These are phyloP conservation scores for Nitzschia sp. DNA, from an alignment of 108 stramenopile species.

Conservation along the genomic window DNA sequence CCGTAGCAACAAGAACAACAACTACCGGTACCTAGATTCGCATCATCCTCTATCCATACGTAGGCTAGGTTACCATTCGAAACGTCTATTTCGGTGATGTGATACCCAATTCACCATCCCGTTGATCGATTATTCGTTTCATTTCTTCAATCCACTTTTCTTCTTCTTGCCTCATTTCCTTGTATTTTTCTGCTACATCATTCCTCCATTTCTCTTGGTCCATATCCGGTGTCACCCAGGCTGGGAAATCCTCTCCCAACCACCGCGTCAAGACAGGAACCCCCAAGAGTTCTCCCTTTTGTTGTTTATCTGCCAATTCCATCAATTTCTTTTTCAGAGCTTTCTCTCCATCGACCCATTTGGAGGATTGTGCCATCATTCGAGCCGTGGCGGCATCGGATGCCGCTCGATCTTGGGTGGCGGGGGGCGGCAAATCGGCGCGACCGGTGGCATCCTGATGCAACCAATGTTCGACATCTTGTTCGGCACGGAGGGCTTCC, in stretches of 20 bases:
- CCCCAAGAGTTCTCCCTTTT: slow-evolving; percentile 52
- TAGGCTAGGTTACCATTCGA: too few species aligned
- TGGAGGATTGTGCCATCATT: slow-evolving; percentile 37
- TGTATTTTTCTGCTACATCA: slow-evolving; percentile 44
- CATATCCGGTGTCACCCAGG: slow-evolving; percentile 40
- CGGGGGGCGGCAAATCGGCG: neutral
- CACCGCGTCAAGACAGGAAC: slow-evolving; percentile 61
- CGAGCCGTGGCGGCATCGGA: slow-evolving; percentile 30
- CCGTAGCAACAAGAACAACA: too few species aligned
- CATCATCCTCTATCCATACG: too few species aligned
- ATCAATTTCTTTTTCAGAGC: slow-evolving; percentile 49
- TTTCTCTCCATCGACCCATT: slow-evolving; percentile 58
- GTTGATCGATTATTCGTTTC: slow-evolving; percentile 21
- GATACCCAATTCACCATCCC: slow-evolving; percentile 32
- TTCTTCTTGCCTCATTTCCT: slow-evolving; percentile 56
- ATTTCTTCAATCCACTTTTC: slow-evolving; percentile 44
- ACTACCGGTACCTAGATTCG: too few species aligned
- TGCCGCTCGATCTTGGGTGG: neutral
- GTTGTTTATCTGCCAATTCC: slow-evolving; percentile 45
- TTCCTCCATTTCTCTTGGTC: slow-evolving; percentile 48
- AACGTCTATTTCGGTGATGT: slow-evolving; percentile 8
- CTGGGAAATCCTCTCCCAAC: slow-evolving; percentile 65
- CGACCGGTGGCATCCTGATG: neutral
- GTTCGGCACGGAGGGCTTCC: slow-evolving; percentile 22
- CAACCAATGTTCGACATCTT: slow-evolving; percentile 27